Evolutionary conservation across 2,329 filamentous ascomycete genomes (phyloP).

Genomic region (Epichloe bromicola): DNA sequence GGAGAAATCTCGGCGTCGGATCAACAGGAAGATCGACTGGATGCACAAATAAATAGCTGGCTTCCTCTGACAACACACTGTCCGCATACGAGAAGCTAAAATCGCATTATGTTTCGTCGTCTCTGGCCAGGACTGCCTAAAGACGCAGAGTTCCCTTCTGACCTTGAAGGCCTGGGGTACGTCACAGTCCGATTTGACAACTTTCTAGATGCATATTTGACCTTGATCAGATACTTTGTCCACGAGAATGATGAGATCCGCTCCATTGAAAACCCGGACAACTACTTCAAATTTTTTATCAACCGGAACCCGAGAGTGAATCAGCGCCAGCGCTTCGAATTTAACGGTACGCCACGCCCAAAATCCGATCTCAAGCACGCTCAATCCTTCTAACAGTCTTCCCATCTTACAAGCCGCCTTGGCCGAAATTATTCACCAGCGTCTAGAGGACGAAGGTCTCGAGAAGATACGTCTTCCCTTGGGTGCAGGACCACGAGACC

Average conservation of each 20-base stretch:
- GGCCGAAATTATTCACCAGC: conserved; percentile 44
- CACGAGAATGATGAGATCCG: conserved; percentile 65
- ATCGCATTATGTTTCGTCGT: conserved; percentile 56
- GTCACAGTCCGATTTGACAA: not conserved
- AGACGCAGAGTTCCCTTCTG: conserved; percentile 51
- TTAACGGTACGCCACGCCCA: conserved; percentile 47
- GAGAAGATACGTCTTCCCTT: conserved; percentile 49
- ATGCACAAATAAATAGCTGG: not conserved
- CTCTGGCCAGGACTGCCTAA: conserved; percentile 53
- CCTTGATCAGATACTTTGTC: conserved; percentile 55
- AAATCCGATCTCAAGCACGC: no score
- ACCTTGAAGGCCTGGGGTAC: conserved; percentile 62
- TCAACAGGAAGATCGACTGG: not conserved
- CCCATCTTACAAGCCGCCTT: conserved; percentile 39
- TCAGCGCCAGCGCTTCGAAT: conserved; percentile 56
- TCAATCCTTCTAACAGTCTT: not conserved
- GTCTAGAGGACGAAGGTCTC: conserved; percentile 50
- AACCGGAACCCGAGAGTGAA: conserved; percentile 68
- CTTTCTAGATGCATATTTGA: not conserved
- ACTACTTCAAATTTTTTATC: conserved; percentile 62
- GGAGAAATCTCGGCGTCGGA: not conserved
- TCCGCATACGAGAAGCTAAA: not conserved
- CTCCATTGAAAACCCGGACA: conserved; percentile 50
- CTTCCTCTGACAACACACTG: not conserved
- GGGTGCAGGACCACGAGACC: conserved; percentile 29